Base-by-base conservation (phyloP, 2,329 filamentous ascomycete genomes). In the Aspergillus felis region DNA sequence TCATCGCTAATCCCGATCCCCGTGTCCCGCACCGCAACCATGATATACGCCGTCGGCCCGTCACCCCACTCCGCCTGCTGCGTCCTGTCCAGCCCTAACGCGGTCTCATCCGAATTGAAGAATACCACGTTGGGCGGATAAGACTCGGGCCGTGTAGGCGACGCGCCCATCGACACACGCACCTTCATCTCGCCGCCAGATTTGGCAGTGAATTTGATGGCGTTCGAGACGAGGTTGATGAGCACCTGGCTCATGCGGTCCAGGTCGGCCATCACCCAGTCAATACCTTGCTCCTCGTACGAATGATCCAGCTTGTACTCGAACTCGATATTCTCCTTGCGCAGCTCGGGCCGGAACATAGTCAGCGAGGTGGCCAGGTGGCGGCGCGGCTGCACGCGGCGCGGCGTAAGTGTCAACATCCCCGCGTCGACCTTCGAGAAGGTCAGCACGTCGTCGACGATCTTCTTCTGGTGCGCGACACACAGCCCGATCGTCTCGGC, bases 181-280 rank as follows among this genome's bases (percentile, higher is more conserved):
- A 85, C 83, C 0, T 53, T 58, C 25, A 69, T 65, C 25, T 58
- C 47, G 7, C 41, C 50, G 6, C 58, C 48, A 7, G 86, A 82
- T 12, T 78, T 82, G 17, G 80, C 79, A 20, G 90, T 93, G 68
- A 92, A 93, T 66, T 93, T 93, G 71, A 93, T 87, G 0, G 89
- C 88, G 66, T 93, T 93, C 7, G 89, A 90, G 8, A 90, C 83
- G 1, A 93, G 80, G 65, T 93, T 93, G 70, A 93, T 91, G 3
- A 92, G 78, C 0, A 92, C 87, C 71, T 93, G 90, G 53, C 89
- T 82, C 51, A 93, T 85, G 25, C 90, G 82, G 17, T 87, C 88
- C 0, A 90, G 87, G 68, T 93, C 90, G 28, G 91, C 75, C 52
- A 79, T 77, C 12, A 92, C 84, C 79, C 85, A 91, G 38, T 88